A percentile compares a stretch with the other conserved stretches of the same genome.
Conservation (phyloP, 164 flowering plant species). For the Magnolia kwangsiensis region DNA sequence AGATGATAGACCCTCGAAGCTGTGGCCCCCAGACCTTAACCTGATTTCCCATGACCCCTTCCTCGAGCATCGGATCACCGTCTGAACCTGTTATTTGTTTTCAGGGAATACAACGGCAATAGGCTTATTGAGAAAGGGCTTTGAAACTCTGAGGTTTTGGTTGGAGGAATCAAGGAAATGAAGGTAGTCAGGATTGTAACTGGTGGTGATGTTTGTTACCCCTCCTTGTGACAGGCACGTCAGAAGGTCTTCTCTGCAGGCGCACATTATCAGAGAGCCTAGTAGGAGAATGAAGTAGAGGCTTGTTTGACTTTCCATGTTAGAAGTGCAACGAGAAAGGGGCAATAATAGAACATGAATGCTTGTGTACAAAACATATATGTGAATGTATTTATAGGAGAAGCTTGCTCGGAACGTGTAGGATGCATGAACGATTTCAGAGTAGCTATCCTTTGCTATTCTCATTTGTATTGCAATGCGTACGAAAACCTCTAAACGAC, state of each 20-base stretch:
- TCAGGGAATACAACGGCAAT: neutral
- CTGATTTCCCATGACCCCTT: constrained; percentile 3
- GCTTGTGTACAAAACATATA: too few species aligned
- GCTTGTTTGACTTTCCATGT: neutral
- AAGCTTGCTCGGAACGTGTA: too few species aligned
- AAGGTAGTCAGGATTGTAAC: neutral
- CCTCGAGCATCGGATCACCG: too few species aligned
- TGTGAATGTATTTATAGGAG: too few species aligned
- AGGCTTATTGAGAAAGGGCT: neutral
- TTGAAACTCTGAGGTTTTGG: constrained; percentile 1
- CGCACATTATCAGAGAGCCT: neutral
- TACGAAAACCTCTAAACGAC: too few species aligned
- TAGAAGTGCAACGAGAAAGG: neutral
- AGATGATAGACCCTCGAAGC: constrained; percentile 27
- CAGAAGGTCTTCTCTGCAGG: neutral
- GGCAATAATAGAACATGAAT: too few species aligned
- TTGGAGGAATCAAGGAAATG: neutral
- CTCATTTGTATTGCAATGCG: too few species aligned
- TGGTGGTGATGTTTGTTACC: neutral
- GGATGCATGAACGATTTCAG: too few species aligned
- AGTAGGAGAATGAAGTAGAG: neutral
- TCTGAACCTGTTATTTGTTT: too few species aligned
- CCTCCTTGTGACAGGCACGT: neutral
- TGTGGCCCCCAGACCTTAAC: constrained; percentile 26
- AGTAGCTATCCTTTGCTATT: too few species aligned